These are phyloP conservation scores for Piromyces sp. DNA, from an alignment of 192 early-diverging fungal species.

Conservation along the genomic window DNA sequence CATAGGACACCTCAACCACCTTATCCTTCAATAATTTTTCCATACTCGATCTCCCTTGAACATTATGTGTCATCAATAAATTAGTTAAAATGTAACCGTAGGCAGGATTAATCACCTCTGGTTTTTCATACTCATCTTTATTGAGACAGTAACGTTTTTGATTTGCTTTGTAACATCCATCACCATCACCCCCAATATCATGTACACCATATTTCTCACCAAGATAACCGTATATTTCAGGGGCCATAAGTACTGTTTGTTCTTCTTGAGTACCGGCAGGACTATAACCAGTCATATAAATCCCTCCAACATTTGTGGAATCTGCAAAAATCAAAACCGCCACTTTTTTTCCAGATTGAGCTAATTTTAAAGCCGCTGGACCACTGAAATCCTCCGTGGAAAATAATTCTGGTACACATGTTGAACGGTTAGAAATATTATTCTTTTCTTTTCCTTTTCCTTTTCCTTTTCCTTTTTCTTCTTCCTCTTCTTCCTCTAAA, in stretches of 20 bases:
- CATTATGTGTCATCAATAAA: neutral
- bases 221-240: neutral
- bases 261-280: neutral
- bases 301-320: neutral
- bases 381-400: neutral
- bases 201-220: neutral
- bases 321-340: neutral
- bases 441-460: too few species aligned
- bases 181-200: neutral
- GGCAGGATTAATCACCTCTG: neutral
- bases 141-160: neutral
- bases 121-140: neutral
- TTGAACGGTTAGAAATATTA: too few species aligned
- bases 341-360: neutral
- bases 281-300: neutral
- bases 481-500: too few species aligned
- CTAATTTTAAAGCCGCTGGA: neutral
- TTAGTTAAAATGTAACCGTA: neutral
- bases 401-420: neutral
- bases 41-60: neutral
- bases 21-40: neutral
- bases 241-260: neutral
- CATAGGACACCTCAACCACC: neutral
- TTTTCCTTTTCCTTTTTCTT: too few species aligned
- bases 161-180: neutral